Base-by-base conservation (phyloP, 2,329 filamentous ascomycete genomes). In the Colletotrichum sp. region DNA sequence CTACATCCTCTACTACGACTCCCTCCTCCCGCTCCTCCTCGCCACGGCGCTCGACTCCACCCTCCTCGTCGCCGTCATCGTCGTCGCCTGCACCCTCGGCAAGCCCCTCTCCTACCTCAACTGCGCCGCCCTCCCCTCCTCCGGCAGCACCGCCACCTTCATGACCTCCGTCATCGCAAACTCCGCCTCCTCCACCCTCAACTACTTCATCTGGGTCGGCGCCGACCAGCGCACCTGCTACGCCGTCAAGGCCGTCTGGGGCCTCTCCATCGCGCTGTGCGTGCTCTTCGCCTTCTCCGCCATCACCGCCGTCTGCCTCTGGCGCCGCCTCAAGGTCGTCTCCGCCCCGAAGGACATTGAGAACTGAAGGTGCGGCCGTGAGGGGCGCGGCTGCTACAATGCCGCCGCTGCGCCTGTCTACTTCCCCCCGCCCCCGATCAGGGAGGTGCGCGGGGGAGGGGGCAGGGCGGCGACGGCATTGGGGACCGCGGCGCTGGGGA, bases 171-270 rank as follows among this genome's bases (percentile, higher is more conserved):
- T 87, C 24, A 83, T 83, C 77, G 83, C 84, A 80, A 85, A 89
- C 78, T 82, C 84, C 74, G 79, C 80, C 72, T 78, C 81, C n/a
- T 80, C 80, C 72, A 77, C 79, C 65, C 72, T 82, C 39, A 85
- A 85, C 77, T 88, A 87, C 80, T 83, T 88, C 68, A 82, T 86
- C 60, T 90, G 90, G 84, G 87, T 89, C 26, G 87, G 88, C 71
- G 86, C 87, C 6, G 88, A 88, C 79, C 88, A 88, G 83, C 84
- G 90, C 21, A 94, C 94, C 71, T 98, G 96, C 87, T 92, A 93
- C 81, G 93, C 97, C 87, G 92, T 96, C 83, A 98, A 98, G 89
- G 92, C 94, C 18, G 91, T 97, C 78, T 98, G 96, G 96, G 96
- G 95, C 1, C 85, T 98, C 76, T 91, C 92, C 83, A 96, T 98